Evolutionary conservation across 192 early-diverging fungal species (phyloP).

Genomic region (Entophlyctis luteolus): DNA sequence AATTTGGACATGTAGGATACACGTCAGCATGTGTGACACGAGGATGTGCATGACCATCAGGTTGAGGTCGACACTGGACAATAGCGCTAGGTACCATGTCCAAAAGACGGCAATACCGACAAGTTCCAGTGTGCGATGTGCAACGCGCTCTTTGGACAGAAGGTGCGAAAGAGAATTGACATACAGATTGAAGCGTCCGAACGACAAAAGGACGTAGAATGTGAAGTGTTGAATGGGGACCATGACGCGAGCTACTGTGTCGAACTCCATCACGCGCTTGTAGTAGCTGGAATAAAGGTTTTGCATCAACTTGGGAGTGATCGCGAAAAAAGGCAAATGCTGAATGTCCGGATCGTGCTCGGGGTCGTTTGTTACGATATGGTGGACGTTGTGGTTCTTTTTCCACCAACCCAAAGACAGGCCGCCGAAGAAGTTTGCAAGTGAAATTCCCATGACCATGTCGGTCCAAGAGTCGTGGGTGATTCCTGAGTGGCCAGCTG

Average conservation of each 20-base stretch:
- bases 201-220: conserved; percentile 80
- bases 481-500: conserved; percentile 89
- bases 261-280: conserved; percentile 76
- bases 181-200: conserved; percentile 94
- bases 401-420: conserved; percentile 97
- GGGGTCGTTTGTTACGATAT: conserved; percentile 90
- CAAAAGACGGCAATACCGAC: conserved; percentile 70
- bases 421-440: conserved; percentile 80
- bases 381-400: conserved; percentile 93
- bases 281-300: conserved; percentile 88
- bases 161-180: conserved; percentile 68
- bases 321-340: conserved; percentile 92
- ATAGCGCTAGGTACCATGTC: conserved; percentile 70
- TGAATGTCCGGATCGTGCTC: conserved; percentile 98
- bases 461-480: conserved; percentile 71
- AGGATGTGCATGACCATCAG: conserved; percentile 63
- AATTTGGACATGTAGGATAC: conserved; percentile 91
- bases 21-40: conserved; percentile 77
- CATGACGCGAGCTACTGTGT: conserved; percentile 68
- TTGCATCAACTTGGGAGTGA: conserved; percentile 74
- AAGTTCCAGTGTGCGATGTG: conserved; percentile 74
- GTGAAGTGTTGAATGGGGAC: conserved; percentile 78
- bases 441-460: conserved; percentile 73
- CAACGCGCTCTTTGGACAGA: conserved; percentile 56
- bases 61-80: conserved; percentile 64